Percentiles rank a stretch among this genome's conserved stretches.
Conservation (phyloP, 164 flowering plant genomes). For the Tetracentron sinense region DNA sequence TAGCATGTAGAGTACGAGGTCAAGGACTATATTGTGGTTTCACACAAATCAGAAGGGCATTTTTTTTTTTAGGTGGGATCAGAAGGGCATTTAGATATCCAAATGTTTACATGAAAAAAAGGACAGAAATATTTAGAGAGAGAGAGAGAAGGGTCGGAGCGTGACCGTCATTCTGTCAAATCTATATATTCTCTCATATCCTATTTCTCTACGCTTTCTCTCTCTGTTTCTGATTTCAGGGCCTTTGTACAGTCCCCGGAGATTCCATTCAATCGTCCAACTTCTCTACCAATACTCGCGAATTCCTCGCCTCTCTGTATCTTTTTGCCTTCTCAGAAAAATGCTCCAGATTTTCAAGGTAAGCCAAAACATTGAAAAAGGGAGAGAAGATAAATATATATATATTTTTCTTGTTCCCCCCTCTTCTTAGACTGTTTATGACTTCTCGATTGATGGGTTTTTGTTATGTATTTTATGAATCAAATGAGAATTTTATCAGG, state of each 20-base stretch:
- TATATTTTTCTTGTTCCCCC: background rate
- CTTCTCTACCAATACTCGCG: conserved; percentile 19
- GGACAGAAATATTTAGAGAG: background rate
- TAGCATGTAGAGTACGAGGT: too few relatives aligned
- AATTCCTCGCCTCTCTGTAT: conserved; percentile 21
- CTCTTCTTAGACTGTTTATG: background rate
- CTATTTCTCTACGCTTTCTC: background rate
- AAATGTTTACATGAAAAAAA: too few relatives aligned
- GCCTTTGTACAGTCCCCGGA: conserved; percentile 7
- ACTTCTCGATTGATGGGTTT: background rate
- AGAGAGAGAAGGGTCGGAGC: conserved; percentile 10
- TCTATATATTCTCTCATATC: conserved; percentile 18
- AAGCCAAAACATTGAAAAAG: conserved; percentile 5
- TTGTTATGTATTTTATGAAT: background rate
- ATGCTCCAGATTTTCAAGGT: conserved; percentile 63
- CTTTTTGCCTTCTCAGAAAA: conserved; percentile 17
- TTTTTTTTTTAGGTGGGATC: too few relatives aligned
- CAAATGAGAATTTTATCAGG: background rate
- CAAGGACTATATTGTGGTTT: too few relatives aligned
- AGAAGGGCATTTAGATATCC: too few relatives aligned
- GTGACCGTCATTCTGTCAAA: conserved; percentile 25
- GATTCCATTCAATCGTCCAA: conserved; percentile 35
- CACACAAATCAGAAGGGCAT: too few relatives aligned
- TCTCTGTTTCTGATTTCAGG: conserved; percentile 8
- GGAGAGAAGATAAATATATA: background rate